phyloP scores from a whole-genome alignment of 306 rosid genomes.

The Dalbergia oliveri region DNA sequence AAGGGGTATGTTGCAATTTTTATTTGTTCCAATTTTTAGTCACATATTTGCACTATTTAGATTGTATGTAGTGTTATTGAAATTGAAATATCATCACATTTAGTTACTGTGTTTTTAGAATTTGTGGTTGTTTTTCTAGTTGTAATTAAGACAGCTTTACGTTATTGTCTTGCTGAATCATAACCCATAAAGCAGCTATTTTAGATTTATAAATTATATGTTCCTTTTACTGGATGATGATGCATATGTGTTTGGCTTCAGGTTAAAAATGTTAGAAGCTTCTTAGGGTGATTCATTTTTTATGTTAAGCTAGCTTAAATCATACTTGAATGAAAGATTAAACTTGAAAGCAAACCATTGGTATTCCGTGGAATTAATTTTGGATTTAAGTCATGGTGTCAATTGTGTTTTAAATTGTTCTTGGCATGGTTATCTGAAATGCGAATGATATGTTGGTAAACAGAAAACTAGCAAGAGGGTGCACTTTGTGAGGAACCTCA shows the following conservation, averaged over 20 bases:
- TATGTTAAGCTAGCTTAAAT: neutral
- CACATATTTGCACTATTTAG: neutral
- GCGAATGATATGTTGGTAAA: neutral
- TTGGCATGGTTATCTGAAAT: neutral
- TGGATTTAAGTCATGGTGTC: neutral
- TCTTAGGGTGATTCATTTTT: neutral
- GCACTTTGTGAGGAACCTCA: conserved; percentile 78
- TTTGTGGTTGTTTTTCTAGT: neutral
- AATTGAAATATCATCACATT: neutral
- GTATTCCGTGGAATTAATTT: neutral
- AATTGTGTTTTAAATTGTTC: neutral
- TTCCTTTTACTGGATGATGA: neutral
- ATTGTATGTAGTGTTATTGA: neutral
- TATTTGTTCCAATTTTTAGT: neutral
- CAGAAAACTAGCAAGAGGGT: conserved; percentile 92
- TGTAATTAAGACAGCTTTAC: neutral
- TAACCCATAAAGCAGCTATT: neutral
- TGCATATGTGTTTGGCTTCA: neutral
- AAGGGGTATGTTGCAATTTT: conserved; percentile 70
- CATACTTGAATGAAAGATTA: neutral
- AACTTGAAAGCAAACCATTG: neutral
- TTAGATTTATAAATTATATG: neutral
- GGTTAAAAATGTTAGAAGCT: neutral
- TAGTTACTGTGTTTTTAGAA: neutral
- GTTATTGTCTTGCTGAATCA: neutral